Evolutionary conservation across 768 basidiomycete species (phyloP), one percentile per base, ranked within the genome.

Genomic region (Amanita thiersii): DNA sequence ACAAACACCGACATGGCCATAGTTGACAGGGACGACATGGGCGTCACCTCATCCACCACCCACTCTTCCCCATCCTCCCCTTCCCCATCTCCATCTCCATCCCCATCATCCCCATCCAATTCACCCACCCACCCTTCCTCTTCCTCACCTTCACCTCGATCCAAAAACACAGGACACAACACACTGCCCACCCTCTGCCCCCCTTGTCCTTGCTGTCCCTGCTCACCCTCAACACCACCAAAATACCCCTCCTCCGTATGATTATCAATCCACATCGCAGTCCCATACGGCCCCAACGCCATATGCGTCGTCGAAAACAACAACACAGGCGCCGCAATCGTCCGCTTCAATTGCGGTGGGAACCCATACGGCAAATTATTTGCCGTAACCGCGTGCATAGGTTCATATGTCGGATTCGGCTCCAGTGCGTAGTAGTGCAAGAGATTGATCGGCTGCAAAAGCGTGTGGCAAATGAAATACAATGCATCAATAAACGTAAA

Each of bases 231-330:
- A n/a, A n/a, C n/a, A n/a, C 24, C 12, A 1, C 59, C 59, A 44
- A 63, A 60, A 52, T 69, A 66, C 25, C n/a, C n/a, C 25, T 67
- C 69, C 44, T 77, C 75, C 0, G 74, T 72, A 37, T 81, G 74
- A 36, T 64, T 75, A 49, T 86, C 83, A 24, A 81, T 59, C 76
- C 80, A 86, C 11, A 86, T 48, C 3, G 72, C 74, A 4, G 77
- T 81, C 3, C 81, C 82, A 49, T 73, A 69, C 3, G 56, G 59
- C 1, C 81, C 81, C 14, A 85, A 49, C 0, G 63, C 62, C 59
- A 78, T 67, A 36, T 77, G 66, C 20, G 73, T 72, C 17, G 62
- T 68, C 1, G 73, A 62, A 47, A 79, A 77, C 23, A 81, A 55
- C 10, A 77, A 72, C 10, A 82, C 58, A 2, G 81, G 79, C 2